Percentiles rank a stretch among this genome's conserved stretches.
Evolutionary conservation across 2,329 filamentous ascomycete genomes (phyloP).

Genomic region (Neonectria neomacrospora): DNA sequence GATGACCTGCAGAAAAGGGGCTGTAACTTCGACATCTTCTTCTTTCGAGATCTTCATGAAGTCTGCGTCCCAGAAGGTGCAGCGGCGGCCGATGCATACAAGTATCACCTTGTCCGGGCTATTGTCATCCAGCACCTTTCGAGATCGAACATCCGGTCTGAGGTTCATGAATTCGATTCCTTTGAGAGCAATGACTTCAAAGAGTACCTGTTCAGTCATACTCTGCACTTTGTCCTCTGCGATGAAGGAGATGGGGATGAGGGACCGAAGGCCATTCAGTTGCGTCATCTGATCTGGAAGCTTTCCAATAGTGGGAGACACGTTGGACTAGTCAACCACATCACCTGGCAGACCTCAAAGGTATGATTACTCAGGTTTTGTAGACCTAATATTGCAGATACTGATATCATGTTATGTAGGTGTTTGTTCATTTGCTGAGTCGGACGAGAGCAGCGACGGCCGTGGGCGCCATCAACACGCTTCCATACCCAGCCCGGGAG

Average conservation of each 20-base stretch:
- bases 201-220: constrained; percentile 63
- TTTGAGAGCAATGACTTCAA: constrained; percentile 61
- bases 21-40: constrained; percentile 77
- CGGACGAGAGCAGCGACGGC: constrained; percentile 4
- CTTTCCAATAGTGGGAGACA: constrained; percentile 68
- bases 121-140: constrained; percentile 72
- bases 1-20: constrained; percentile 68
- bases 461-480: constrained; percentile 1
- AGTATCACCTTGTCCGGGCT: constrained; percentile 71
- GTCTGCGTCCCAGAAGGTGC: constrained; percentile 63
- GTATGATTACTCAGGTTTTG: constrained; percentile 45
- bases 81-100: constrained; percentile 46
- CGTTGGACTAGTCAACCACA: constrained; percentile 70
- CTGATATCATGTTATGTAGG: constrained; percentile 31
- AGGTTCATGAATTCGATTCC: constrained; percentile 59
- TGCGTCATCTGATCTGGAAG: constrained; percentile 43
- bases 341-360: constrained; percentile 74
- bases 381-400: not conserved
- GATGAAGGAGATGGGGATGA: constrained; percentile 65
- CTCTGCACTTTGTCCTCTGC: constrained; percentile 75
- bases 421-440: constrained; percentile 33
- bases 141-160: constrained; percentile 18
- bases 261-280: constrained; percentile 58
- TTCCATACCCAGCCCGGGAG: not conserved
- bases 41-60: constrained; percentile 68